A percentile compares a stretch with the other conserved stretches of the same genome.
phyloP scores from a whole-genome alignment of 495 filamentous ascomycete species.

The Tirmania nivea region DNA sequence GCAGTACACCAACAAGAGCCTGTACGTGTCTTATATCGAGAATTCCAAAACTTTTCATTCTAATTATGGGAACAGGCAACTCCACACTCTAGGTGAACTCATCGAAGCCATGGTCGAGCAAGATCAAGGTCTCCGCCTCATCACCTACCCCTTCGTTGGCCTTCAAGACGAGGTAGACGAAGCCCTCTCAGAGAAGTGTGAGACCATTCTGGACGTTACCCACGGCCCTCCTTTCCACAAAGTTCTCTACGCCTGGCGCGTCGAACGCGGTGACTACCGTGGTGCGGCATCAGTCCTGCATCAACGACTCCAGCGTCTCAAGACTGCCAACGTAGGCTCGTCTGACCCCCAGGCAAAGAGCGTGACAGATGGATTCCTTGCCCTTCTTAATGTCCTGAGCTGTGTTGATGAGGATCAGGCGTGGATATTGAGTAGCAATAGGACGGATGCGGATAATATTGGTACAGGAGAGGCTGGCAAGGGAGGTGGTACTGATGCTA shows the following conservation, averaged over 20 bases:
- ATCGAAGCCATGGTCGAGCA: slow-evolving; percentile 48
- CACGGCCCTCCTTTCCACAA: slow-evolving; percentile 47
- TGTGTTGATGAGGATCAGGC: slow-evolving; percentile 66
- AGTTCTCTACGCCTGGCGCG: slow-evolving; percentile 73
- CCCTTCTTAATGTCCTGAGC: slow-evolving; percentile 68
- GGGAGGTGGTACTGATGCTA: slow-evolving; percentile 11
- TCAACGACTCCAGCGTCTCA: slow-evolving; percentile 40
- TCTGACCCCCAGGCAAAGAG: slow-evolving; percentile 30
- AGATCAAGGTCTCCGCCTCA: slow-evolving; percentile 42
- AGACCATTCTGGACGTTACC: slow-evolving; percentile 33
- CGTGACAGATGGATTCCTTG: slow-evolving; percentile 49
- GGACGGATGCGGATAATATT: slow-evolving; percentile 13
- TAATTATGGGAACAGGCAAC: slow-evolving; percentile 8
- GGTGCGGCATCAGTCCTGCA: slow-evolving; percentile 64
- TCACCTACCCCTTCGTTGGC: slow-evolving; percentile 53
- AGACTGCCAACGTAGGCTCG: slow-evolving; percentile 29
- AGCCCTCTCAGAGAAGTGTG: slow-evolving; percentile 42
- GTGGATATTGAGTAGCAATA: slow-evolving; percentile 34
- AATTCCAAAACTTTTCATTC: background rate
- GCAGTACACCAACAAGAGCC: slow-evolving; percentile 41
- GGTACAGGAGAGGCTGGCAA: slow-evolving; percentile 23
- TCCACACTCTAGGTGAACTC: slow-evolving; percentile 39
- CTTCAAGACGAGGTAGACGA: slow-evolving; percentile 59
- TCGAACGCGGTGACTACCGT: slow-evolving; percentile 63
- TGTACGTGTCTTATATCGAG: slow-evolving; percentile 25